A percentile compares a stretch with the other conserved stretches of the same genome.
Evolutionary conservation across 495 filamentous ascomycete genomes (phyloP).

Genomic region (Podospora conica): DNA sequence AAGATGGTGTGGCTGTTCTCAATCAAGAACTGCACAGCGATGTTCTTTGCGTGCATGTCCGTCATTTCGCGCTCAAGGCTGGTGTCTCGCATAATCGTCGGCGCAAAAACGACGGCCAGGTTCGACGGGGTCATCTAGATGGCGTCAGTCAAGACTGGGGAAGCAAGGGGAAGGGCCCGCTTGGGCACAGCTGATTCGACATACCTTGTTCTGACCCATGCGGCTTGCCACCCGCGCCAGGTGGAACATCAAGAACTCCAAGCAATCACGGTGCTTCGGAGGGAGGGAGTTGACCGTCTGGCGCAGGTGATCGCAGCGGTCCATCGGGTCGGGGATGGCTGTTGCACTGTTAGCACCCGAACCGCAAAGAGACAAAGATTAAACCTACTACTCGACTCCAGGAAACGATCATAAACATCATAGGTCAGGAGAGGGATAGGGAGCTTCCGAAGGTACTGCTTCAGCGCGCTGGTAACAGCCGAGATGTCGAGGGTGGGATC

Average conservation of each 20-base stretch:
- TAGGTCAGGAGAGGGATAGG: slow-evolving; percentile 88
- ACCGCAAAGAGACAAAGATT: background rate
- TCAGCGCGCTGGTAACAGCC: slow-evolving; percentile 89
- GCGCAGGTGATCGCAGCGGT: slow-evolving; percentile 62
- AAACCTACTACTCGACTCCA: slow-evolving; percentile 63
- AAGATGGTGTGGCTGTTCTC: slow-evolving; percentile 81
- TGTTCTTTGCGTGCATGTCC: slow-evolving; percentile 88
- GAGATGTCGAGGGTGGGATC: slow-evolving; percentile 93
- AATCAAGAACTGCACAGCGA: slow-evolving; percentile 82
- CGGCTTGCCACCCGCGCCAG: slow-evolving; percentile 79
- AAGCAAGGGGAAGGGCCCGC: background rate
- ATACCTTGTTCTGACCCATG: slow-evolving; percentile 70
- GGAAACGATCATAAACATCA: slow-evolving; percentile 82
- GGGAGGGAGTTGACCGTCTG: slow-evolving; percentile 71
- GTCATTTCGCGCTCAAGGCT: slow-evolving; percentile 90
- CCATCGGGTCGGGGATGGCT: slow-evolving; percentile 48
- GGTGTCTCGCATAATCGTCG: slow-evolving; percentile 89
- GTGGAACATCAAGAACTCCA: slow-evolving; percentile 94
- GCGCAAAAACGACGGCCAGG: slow-evolving; percentile 93
- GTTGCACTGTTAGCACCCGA: background rate
- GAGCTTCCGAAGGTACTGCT: slow-evolving; percentile 95
- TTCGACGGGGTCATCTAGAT: slow-evolving; percentile 84
- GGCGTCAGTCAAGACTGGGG: background rate
- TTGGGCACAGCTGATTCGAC: slow-evolving; percentile 12
- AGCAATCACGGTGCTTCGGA: slow-evolving; percentile 71